Base-by-base conservation (phyloP, 1,284 basidiomycete species). In the Cerioporus squamosus region DNA sequence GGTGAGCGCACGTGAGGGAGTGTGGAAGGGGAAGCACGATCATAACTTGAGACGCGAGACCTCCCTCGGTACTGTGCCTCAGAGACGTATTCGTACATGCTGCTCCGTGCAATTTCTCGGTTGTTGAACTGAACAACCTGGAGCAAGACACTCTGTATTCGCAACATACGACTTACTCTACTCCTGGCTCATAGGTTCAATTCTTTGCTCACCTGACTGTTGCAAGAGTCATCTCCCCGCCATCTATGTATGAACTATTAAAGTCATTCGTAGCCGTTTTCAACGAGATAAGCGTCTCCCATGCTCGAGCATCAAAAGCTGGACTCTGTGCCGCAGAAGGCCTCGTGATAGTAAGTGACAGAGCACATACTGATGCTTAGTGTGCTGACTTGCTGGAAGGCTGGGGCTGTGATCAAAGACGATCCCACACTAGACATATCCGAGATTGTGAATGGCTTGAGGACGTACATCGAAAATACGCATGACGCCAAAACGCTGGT, bases 231-330 rank as follows among this genome's bases (percentile, higher is more conserved):
- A 82, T 97, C 50, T 86, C 90, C 2, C 74, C 87, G 0, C 81
- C 86, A 15, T 95, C 94, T 3, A 82, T 97, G 77, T 79, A 90
- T 45, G 81, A 85, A 7, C 83, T 95, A 12, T 81, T 97, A 24
- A 85, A 88, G 60, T 90, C 93, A 0, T 93, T 97, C 66, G 87
- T 89, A 3, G 82, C 88, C 0, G 95, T 97, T 2, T 77, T 97
- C 24, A 92, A 95, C 64, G 95, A 97, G 71, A 93, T 96, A 62
- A 93, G 91, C 46, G 93, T 94, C 2, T 94, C 94, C 5, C 88
- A 93, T 61, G 88, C 88, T 31, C 84, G 95, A 18, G 93, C 92
- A 0, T 92, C 95, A 71, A 84, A 88, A 47, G 94, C 93, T 0
- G 91, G 91, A 1, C 75, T 94, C 20, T 95, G 93, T 73, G 94